These are phyloP conservation scores for Daedaleopsis nitida DNA, from an alignment of 768 basidiomycete species.

Conservation along the genomic window DNA sequence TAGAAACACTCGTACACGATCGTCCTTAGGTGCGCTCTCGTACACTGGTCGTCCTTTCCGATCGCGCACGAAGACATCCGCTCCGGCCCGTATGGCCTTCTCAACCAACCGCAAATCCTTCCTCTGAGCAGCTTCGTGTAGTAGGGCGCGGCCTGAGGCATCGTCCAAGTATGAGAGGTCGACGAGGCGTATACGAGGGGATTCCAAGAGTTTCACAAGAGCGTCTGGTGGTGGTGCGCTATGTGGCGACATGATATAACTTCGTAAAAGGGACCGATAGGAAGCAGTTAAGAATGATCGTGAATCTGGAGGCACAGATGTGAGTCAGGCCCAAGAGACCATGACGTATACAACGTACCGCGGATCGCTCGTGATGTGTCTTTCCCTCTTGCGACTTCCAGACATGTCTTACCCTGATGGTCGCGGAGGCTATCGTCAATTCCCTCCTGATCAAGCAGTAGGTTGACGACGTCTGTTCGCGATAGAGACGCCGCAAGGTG, in stretches of 20 bases:
- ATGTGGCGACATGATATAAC: conserved; percentile 67
- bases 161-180: conserved; percentile 84
- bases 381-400: conserved; percentile 71
- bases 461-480: conserved; percentile 66
- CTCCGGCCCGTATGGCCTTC: conserved; percentile 81
- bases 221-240: conserved; percentile 37
- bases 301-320: conserved; percentile 53
- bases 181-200: conserved; percentile 67
- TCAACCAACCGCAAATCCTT: conserved; percentile 83
- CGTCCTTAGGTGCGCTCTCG: conserved; percentile 75
- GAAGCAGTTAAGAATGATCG: conserved; percentile 73
- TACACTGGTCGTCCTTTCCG: conserved; percentile 66
- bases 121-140: conserved; percentile 86
- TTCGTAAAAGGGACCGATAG: conserved; percentile 70
- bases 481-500: conserved; percentile 76
- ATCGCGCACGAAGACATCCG: conserved; percentile 87
- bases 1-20: conserved; percentile 79
- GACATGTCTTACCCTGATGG: conserved; percentile 60
- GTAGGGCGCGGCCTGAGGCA: conserved; percentile 70
- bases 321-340: not conserved
- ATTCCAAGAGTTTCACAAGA: conserved; percentile 61
- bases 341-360: conserved; percentile 43
- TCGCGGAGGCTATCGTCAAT: conserved; percentile 82
- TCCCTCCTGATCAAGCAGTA: conserved; percentile 76
- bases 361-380: conserved; percentile 70